These are phyloP conservation scores for Pseudocercospora crystallina DNA, from an alignment of 2,329 filamentous ascomycete species.

Conservation along the genomic window DNA sequence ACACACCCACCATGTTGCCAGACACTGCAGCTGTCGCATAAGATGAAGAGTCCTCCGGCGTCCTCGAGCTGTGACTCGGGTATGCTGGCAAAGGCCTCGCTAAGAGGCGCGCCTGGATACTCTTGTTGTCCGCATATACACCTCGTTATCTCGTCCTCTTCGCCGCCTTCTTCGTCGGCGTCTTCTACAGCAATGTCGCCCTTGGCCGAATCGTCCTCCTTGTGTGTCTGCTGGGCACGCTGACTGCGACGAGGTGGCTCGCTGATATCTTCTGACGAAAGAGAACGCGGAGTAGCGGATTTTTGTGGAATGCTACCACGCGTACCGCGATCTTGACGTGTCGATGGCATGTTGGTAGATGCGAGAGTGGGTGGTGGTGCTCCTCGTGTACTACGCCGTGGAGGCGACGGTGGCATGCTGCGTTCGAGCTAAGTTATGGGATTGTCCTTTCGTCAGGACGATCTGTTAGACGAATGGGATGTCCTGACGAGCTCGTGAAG, in stretches of 20 bases:
- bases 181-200: slow-evolving; percentile 44
- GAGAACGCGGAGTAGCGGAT: slow-evolving; percentile 70
- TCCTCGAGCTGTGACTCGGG: slow-evolving; percentile 70
- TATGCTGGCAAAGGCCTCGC: slow-evolving; percentile 43
- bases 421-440: too few relatives aligned
- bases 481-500: too few relatives aligned
- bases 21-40: slow-evolving; percentile 96
- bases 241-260: slow-evolving; percentile 77
- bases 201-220: slow-evolving; percentile 45
- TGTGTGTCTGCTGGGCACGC: slow-evolving; percentile 70
- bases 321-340: slow-evolving; percentile 69
- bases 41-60: slow-evolving; percentile 90
- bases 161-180: slow-evolving; percentile 61
- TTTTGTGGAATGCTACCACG: slow-evolving; percentile 73
- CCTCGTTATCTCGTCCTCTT: slow-evolving; percentile 88
- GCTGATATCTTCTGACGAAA: slow-evolving; percentile 66
- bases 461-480: too few relatives aligned
- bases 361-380: slow-evolving; percentile 58
- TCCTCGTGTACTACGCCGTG: slow-evolving; percentile 81
- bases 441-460: too few relatives aligned
- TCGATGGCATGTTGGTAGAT: slow-evolving; percentile 72
- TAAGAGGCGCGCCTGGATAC: slow-evolving; percentile 79
- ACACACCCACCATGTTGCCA: slow-evolving; percentile 99
- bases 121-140: slow-evolving; percentile 95
- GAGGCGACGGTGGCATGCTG: slow-evolving; percentile 28